Evolutionary conservation across 1,139 yeast species (phyloP).

Genomic region (Geotrichum europaeum): DNA sequence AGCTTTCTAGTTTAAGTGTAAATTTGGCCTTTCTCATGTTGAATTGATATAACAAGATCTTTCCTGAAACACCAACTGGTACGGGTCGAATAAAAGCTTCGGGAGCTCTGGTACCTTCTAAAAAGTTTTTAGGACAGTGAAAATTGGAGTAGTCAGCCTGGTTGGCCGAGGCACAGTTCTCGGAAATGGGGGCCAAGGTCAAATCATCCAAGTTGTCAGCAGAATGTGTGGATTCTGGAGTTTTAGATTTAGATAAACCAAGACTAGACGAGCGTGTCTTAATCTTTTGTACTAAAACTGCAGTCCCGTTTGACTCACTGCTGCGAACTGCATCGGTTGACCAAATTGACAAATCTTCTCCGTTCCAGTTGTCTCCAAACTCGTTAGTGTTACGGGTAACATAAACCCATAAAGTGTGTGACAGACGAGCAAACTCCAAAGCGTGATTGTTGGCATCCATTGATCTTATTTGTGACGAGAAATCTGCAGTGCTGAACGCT

Average conservation of each 20-base stretch:
- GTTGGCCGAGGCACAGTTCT: background rate
- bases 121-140: slow-evolving; percentile 12
- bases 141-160: slow-evolving; percentile 14
- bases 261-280: background rate
- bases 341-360: slow-evolving; percentile 88
- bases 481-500: slow-evolving; percentile 62
- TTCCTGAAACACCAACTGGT: slow-evolving; percentile 33
- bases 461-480: slow-evolving; percentile 68
- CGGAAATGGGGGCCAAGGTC: background rate
- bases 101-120: slow-evolving; percentile 33
- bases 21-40: slow-evolving; percentile 30
- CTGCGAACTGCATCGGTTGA: slow-evolving; percentile 44
- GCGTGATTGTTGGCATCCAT: slow-evolving; percentile 78
- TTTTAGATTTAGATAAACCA: background rate
- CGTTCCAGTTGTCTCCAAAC: slow-evolving; percentile 90
- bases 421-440: slow-evolving; percentile 62
- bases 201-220: background rate
- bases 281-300: background rate
- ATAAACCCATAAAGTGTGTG: slow-evolving; percentile 85
- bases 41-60: slow-evolving; percentile 26
- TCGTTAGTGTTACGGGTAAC: slow-evolving; percentile 62
- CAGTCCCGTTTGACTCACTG: background rate
- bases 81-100: slow-evolving; percentile 36
- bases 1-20: slow-evolving; percentile 25
- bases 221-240: background rate